Evolutionary conservation across 305 asterid genomes (phyloP).

Genomic region (Solanum chacoense): DNA sequence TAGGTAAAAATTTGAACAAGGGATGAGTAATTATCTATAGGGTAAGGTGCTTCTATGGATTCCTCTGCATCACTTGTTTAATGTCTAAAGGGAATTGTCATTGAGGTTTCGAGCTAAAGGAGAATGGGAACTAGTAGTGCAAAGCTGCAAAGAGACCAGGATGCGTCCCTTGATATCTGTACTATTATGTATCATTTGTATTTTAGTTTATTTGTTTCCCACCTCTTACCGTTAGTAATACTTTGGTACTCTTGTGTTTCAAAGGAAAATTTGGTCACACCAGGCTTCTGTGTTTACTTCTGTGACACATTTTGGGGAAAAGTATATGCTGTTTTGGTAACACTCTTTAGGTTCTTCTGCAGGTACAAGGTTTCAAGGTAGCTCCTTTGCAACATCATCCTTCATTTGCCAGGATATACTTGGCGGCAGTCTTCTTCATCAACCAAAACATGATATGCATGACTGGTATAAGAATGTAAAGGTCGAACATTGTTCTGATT

Average conservation of each 20-base stretch:
- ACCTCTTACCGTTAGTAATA: not conserved
- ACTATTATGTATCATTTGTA: not conserved
- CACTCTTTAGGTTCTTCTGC: not conserved
- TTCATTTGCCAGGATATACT: not conserved
- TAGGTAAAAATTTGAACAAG: too few relatives aligned
- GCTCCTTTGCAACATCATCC: not conserved
- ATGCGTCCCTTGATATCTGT: not conserved
- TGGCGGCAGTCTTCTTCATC: not conserved
- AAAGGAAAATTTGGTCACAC: not conserved
- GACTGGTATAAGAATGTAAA: not conserved
- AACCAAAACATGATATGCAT: not conserved
- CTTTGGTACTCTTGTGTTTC: not conserved
- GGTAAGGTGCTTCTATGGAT: not conserved
- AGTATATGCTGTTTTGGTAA: not conserved
- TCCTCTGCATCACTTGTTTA: not conserved
- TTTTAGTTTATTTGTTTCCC: not conserved
- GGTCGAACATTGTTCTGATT: not conserved
- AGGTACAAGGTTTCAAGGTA: not conserved
- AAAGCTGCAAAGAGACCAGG: not conserved
- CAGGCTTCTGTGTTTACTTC: not conserved
- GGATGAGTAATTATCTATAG: not conserved
- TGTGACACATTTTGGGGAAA: not conserved
- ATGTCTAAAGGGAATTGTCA: not conserved
- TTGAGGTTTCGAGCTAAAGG: not conserved
- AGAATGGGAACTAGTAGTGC: not conserved